Conservation (phyloP, 352 stramenopile genomes). For the Phytophthora uliginosa region DNA sequence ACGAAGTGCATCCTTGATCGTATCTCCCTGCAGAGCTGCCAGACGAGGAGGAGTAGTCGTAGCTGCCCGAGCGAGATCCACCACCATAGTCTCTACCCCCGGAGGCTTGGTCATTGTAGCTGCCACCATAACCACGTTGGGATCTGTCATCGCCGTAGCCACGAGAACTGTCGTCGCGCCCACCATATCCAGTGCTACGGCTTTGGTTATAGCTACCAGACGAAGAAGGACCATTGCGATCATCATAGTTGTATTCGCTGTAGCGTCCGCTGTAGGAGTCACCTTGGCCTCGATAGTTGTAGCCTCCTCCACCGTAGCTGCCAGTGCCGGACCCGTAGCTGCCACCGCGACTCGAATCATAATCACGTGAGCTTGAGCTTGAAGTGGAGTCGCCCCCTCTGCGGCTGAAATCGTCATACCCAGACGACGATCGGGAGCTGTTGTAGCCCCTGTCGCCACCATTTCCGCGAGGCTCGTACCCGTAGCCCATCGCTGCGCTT, state of each 20-base stretch:
- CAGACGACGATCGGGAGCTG: slow-evolving; percentile 13
- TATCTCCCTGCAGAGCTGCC: slow-evolving; percentile 6
- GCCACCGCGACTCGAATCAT: not conserved
- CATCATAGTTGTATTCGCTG: not conserved
- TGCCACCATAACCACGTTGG: not conserved
- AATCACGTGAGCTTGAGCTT: slow-evolving; percentile 14
- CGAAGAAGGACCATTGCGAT: not conserved
- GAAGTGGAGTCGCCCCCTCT: slow-evolving; percentile 4
- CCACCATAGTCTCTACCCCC: slow-evolving; percentile 3
- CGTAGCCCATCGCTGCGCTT: slow-evolving; percentile 13
- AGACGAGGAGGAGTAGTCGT: slow-evolving; percentile 16
- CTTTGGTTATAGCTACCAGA: not conserved
- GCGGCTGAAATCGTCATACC: slow-evolving; percentile 6
- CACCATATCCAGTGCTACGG: slow-evolving; percentile 6
- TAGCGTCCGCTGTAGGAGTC: slow-evolving; percentile 11
- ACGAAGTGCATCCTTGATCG: slow-evolving; percentile 9
- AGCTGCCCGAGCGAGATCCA: not conserved
- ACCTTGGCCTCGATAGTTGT: slow-evolving; percentile 19
- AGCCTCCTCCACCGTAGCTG: slow-evolving; percentile 5
- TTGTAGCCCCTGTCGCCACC: not conserved
- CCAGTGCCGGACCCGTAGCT: not conserved
- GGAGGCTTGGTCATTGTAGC: slow-evolving; percentile 1
- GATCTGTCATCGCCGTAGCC: not conserved
- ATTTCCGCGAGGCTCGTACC: slow-evolving; percentile 10
- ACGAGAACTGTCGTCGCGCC: not conserved